Evolutionary conservation across 441 rosid genomes (phyloP), one percentile per base, ranked within the genome.

Genomic region (Breynia disticha): DNA sequence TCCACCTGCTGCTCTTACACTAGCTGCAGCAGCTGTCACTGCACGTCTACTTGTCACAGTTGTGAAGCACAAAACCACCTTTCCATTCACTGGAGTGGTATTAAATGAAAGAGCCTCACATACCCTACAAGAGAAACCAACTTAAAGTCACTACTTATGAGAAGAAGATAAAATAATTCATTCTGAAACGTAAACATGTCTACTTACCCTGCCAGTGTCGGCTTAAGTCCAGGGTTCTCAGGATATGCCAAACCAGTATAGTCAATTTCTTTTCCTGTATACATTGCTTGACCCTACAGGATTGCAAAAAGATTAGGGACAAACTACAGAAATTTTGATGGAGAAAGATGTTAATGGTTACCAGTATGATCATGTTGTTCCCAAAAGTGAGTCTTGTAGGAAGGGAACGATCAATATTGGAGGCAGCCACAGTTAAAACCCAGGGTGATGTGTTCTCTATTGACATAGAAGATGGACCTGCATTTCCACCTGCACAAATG

Each of bases 371-470:
- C n/a, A 41, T 41, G 2, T 74, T 72, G 63, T 70, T 78, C 45
- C 79, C 84, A 16, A 81, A 79, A 19, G 20, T 61, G 39, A 76
- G 61, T 0, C 66, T 46, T 1, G 77, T 51, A 1, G 64, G 68
- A 60, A 81, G 73, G 20, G 71, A 46, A 19, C 87, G 68, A 49
- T 81, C 82, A 16, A 76, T 65, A 47, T 80, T 74, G 57, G 63
- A 74, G 3, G 82, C 84, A 8, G 78, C 82, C 14, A 78, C 77
- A 5, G 77, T 76, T 43, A 76, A 48, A 50, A 79, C 43, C 87
- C 82, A 81, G 1, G 82, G 82, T 16, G 82, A 72, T 1, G 76
- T 69, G 51, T 74, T 76, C 52, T 58, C 62, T 19, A 74, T 71
- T 3, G 82, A 70, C 28, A 66, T 66, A 11, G 76, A 60, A 2